These are phyloP conservation scores for Fusarium denticulatum DNA, from an alignment of 2,329 filamentous ascomycete species.

Conservation along the genomic window DNA sequence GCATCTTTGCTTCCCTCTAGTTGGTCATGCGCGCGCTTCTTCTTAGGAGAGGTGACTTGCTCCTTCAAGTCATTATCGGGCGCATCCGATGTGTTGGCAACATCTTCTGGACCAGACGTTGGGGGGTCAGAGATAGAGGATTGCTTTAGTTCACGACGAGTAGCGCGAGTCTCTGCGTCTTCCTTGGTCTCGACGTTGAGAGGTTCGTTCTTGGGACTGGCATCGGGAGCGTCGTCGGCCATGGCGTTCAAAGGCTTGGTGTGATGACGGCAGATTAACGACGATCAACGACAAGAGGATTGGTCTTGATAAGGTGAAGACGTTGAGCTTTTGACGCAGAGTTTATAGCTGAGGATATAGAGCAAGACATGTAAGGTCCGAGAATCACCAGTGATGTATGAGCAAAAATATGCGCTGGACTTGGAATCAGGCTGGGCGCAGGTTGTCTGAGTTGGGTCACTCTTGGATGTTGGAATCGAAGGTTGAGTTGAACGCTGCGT, in stretches of 20 bases:
- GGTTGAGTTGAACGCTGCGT: constrained; percentile 35
- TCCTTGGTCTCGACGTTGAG: constrained; percentile 56
- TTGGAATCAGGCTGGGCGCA: constrained; percentile 29
- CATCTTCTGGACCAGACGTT: constrained; percentile 39
- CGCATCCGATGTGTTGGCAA: constrained; percentile 47
- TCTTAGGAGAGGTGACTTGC: constrained; percentile 69
- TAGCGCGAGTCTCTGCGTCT: constrained; percentile 71
- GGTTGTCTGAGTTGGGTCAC: constrained; percentile 35
- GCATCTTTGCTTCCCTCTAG: constrained; percentile 60
- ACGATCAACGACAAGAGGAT: constrained; percentile 1
- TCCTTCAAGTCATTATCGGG: constrained; percentile 56
- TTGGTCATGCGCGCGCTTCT: constrained; percentile 71
- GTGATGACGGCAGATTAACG: constrained; percentile 26
- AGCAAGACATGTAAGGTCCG: neutral
- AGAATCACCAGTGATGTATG: neutral
- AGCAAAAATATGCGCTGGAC: constrained; percentile 13
- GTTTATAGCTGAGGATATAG: neutral
- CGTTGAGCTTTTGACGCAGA: neutral
- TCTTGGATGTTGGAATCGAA: constrained; percentile 30
- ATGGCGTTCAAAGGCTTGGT: constrained; percentile 47
- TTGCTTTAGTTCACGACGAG: constrained; percentile 72
- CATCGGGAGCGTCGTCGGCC: constrained; percentile 56
- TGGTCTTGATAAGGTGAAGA: neutral
- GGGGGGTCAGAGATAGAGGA: constrained; percentile 67
- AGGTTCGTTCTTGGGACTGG: constrained; percentile 52